Percentiles rank a stretch among this genome's conserved stretches.
These are phyloP conservation scores for Neurospora hispaniola DNA, from an alignment of 495 filamentous ascomycete genomes.

Conservation along the genomic window DNA sequence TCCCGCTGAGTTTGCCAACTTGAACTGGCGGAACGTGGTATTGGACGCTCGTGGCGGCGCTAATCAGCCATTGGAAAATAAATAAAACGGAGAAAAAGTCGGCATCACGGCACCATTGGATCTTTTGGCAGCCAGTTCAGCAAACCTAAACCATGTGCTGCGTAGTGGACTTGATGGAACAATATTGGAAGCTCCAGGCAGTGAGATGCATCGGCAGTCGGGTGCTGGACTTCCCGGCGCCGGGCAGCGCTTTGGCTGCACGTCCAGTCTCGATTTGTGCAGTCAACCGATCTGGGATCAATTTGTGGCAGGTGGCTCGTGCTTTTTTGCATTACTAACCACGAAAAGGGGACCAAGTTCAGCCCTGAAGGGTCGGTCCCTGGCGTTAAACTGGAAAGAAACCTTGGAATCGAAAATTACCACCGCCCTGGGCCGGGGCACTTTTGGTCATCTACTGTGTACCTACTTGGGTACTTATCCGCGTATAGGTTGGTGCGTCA, in stretches of 20 bases:
- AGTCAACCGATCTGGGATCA: not conserved
- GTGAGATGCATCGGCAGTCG: not conserved
- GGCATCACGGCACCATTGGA: not conserved
- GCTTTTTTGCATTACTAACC: not conserved
- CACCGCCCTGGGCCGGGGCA: not conserved
- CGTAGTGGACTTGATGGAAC: not conserved
- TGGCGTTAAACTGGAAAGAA: not conserved
- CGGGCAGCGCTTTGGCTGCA: not conserved
- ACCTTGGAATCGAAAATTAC: not conserved
- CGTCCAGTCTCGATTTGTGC: not conserved
- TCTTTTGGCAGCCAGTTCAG: not conserved
- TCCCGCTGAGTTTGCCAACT: not conserved
- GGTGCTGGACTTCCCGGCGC: not conserved
- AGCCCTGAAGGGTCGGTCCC: not conserved
- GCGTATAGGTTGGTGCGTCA: not conserved
- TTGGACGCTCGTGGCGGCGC: not conserved
- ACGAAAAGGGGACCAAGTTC: not conserved
- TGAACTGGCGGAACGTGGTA: not conserved
- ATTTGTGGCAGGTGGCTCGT: not conserved
- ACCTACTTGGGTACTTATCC: not conserved
- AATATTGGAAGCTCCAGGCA: not conserved
- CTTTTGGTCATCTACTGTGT: too few species aligned
- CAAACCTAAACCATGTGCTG: not conserved
- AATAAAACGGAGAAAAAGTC: not conserved
- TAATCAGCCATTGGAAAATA: not conserved